Base-by-base conservation (phyloP, 2,329 filamentous ascomycete species). In the Rutstroemia sp. region DNA sequence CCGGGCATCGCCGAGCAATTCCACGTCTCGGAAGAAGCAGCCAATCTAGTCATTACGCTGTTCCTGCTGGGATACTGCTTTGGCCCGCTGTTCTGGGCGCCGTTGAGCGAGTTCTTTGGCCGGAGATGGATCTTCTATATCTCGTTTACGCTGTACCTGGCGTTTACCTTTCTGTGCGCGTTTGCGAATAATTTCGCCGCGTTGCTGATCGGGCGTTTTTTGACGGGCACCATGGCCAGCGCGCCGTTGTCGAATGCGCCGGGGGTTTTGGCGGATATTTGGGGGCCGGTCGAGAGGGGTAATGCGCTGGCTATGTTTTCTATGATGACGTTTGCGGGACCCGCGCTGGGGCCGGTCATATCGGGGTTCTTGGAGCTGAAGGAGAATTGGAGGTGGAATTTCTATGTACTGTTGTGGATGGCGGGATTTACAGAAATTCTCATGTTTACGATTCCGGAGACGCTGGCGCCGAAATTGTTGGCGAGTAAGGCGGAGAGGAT, bases 161-260 rank as follows among this genome's bases (percentile, higher is more conserved):
- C 76, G 1, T 88, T 88, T 67, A 85, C 81, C 63, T 82, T 79
- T 38, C 83, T 77, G 4, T 77, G 75, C 23, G 80, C 81, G 0
- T 83, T 79, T 12, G 74, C 80, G 0, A 73, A 79, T 54, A 83
- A 79, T 61, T 81, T 85, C 60, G 74, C 72, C 34, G 79, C 79
- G 1, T 71, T 90, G 2, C 72, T 89, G 19, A 75, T 87, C 8
- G 75, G 87, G 37, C 81, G 86, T 44, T 88, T 88, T 72, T 80
- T 88, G 49, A 79, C 79, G 2, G 82, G 83, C 42, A 73, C 79
- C 2, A 85, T 84, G 66, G 83, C 82, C 9, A 79, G 79, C 3
- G 80, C 80, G 7, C 78, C 82, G 2, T 71, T 86, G 60, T 84
- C 80, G 30, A 85, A 85, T 64, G 78, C 79, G 2, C 80, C 81